These are phyloP conservation scores for Phanerochaete sordida DNA, from an alignment of 768 basidiomycete genomes.

Conservation along the genomic window DNA sequence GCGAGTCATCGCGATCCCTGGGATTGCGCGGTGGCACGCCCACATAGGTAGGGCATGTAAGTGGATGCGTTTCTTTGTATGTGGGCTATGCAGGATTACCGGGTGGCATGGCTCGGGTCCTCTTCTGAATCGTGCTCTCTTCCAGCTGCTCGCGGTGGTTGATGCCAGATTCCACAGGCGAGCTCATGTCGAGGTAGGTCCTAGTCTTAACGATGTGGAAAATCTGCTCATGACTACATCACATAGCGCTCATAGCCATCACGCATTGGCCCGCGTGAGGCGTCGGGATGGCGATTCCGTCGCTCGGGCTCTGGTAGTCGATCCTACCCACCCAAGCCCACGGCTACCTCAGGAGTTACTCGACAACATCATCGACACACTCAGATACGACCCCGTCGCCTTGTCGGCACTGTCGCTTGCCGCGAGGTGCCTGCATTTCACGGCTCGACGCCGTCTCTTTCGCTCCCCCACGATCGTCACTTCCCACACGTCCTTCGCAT, in stretches of 20 bases:
- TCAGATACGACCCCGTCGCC: neutral
- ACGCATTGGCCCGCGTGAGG: neutral
- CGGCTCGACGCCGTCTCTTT: neutral
- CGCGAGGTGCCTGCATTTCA: neutral
- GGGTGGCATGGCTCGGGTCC: neutral
- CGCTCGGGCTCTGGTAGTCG: neutral
- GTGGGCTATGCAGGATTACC: neutral
- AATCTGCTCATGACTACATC: neutral
- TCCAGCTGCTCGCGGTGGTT: neutral
- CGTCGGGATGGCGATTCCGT: neutral
- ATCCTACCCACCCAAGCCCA: neutral
- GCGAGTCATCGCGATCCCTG: neutral
- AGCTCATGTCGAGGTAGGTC: neutral
- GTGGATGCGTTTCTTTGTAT: neutral
- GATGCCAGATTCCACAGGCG: neutral
- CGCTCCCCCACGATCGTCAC: neutral
- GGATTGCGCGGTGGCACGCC: neutral
- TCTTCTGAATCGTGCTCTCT: neutral
- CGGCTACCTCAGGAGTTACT: neutral
- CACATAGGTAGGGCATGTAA: neutral
- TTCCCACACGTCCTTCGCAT: neutral
- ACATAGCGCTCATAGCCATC: neutral
- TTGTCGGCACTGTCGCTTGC: neutral
- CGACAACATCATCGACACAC: neutral
- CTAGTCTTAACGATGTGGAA: neutral